Evolutionary conservation across 2,329 filamentous ascomycete species (phyloP).

Genomic region (Ascochyta rabiei): DNA sequence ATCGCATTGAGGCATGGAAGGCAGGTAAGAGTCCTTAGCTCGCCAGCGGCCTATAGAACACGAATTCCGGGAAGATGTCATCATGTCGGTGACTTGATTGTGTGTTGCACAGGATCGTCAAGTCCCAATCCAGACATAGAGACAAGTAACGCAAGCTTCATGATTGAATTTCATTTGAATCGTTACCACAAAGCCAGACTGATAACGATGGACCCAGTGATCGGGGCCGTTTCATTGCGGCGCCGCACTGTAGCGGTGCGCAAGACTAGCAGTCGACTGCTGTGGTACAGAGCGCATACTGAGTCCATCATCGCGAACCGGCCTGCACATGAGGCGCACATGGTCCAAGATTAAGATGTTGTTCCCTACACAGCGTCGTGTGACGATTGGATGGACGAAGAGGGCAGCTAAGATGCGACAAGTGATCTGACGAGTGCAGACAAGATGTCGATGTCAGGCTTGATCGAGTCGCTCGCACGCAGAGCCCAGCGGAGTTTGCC

Average conservation of each 20-base stretch:
- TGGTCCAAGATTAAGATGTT: background rate
- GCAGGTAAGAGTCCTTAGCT: no score
- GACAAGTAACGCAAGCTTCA: background rate
- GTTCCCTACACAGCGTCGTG: background rate
- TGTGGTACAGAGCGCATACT: background rate
- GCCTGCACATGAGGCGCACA: background rate
- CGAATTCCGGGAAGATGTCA: no score
- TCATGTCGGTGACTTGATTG: no score
- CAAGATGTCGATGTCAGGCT: background rate
- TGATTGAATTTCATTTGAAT: conserved; percentile 15
- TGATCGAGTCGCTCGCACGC: background rate
- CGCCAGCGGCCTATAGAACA: no score
- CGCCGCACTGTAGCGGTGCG: background rate
- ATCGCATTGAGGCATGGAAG: no score
- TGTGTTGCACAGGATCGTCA: background rate
- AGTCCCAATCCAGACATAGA: background rate
- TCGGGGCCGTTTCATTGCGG: background rate
- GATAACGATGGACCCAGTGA: background rate
- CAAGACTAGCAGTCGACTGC: background rate
- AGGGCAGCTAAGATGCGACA: background rate
- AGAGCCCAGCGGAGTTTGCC: background rate
- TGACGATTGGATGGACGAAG: background rate
- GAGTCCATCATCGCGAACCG: background rate
- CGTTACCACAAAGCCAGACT: background rate
- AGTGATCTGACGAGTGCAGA: background rate